Evolutionary conservation across 805 yeast species (phyloP).

Genomic region (Saccharomyces kudriavzevii): DNA sequence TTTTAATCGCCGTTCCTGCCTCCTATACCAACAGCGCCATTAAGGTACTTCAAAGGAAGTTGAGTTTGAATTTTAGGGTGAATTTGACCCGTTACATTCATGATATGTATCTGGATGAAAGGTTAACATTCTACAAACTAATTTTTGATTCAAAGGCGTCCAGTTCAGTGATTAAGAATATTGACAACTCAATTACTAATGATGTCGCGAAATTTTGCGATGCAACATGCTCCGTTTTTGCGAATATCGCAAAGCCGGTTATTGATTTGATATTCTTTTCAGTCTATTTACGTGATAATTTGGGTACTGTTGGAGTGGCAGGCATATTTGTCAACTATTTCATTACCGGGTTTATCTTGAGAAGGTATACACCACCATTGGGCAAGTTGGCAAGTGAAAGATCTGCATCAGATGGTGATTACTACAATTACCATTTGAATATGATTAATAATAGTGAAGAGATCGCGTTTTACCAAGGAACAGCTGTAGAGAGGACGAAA

Average conservation of each 20-base stretch:
- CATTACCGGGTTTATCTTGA: constrained; percentile 66
- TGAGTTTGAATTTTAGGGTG: constrained; percentile 79
- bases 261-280: constrained; percentile 81
- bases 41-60: constrained; percentile 64
- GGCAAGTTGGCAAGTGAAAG: constrained; percentile 66
- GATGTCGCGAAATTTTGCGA: constrained; percentile 77
- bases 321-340: constrained; percentile 80
- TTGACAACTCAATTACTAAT: constrained; percentile 73
- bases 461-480: constrained; percentile 89
- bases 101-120: constrained; percentile 76
- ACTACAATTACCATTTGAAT: constrained; percentile 77
- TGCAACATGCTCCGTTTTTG: constrained; percentile 73
- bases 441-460: constrained; percentile 87
- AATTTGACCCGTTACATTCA: constrained; percentile 78
- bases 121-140: constrained; percentile 75
- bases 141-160: constrained; percentile 47
- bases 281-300: constrained; percentile 70
- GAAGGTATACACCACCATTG: constrained; percentile 73
- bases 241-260: constrained; percentile 85
- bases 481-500: constrained; percentile 63
- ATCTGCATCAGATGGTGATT: constrained; percentile 79
- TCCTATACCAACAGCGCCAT: constrained; percentile 87
- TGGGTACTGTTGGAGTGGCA: constrained; percentile 77
- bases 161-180: constrained; percentile 47
- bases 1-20: constrained; percentile 85